A percentile compares a stretch with the other conserved stretches of the same genome.
These are phyloP conservation scores for Polyporus tsugae DNA, from an alignment of 1,284 basidiomycete species.

Conservation along the genomic window DNA sequence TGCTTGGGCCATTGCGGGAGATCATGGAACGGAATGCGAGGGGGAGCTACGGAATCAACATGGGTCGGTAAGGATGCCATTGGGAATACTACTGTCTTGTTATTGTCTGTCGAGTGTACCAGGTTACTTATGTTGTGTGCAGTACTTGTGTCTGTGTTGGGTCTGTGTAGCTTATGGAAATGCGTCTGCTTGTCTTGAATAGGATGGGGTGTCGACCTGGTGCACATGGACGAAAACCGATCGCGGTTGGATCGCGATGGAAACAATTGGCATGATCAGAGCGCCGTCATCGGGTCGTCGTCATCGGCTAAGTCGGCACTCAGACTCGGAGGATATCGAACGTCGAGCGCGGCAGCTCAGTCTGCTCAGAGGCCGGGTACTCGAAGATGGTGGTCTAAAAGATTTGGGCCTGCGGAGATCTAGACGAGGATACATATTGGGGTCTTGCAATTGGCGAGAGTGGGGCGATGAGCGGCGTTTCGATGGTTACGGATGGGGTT, in stretches of 20 bases:
- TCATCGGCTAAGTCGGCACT: background rate
- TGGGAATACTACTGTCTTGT: conserved; percentile 9
- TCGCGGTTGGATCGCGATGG: conserved; percentile 1
- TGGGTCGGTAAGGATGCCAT: conserved; percentile 28
- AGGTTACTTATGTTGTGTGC: conserved; percentile 14
- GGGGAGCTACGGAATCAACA: conserved; percentile 52
- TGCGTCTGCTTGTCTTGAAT: background rate
- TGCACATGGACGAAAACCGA: no score
- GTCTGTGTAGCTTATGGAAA: conserved; percentile 9
- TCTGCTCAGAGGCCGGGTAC: background rate
- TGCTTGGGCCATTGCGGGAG: conserved; percentile 90
- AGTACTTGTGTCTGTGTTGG: conserved; percentile 23
- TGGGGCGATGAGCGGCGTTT: conserved; percentile 15
- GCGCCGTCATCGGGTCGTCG: background rate
- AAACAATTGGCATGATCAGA: conserved; percentile 13
- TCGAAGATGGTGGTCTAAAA: no score
- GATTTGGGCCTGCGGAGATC: background rate
- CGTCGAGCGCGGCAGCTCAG: background rate
- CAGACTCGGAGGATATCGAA: background rate
- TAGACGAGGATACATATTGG: background rate
- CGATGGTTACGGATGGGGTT: conserved; percentile 27
- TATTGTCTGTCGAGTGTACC: conserved; percentile 10
- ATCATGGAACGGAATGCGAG: conserved; percentile 88
- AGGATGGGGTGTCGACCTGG: no score
- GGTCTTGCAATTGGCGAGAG: background rate